Base-by-base conservation (phyloP, 805 yeast genomes). In the Yarrowia sp. region DNA sequence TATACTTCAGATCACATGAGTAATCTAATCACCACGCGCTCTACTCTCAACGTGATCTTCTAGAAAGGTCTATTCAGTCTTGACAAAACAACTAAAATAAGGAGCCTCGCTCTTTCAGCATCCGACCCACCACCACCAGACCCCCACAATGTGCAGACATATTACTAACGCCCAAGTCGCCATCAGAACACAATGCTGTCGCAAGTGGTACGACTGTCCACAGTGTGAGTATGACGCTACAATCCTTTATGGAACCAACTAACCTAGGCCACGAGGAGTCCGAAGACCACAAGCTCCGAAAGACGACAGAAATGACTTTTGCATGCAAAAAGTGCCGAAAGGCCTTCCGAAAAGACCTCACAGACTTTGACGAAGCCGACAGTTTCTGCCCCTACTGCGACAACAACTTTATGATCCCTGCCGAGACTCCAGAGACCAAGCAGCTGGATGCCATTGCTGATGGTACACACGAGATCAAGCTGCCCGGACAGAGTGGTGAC, bases 331-430 rank as follows among this genome's bases (percentile, higher is more conserved):
- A 72, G 64, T 74, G 77, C 68, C 65, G 66, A 36, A 72, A 72
- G 55, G 76, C 76, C 10, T 74, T 74, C 68, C 68, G 77, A 53
- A 73, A 73, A 67, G 75, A 74, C 45, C 65, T 74, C 57, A 67
- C 71, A 8, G 76, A 74, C 45, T 74, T 74, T 38, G 77, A 74
- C 64, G 77, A 74, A 39, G 48, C 74, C 2, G 77, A 74, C 65
- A 68, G 72, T n/a, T 74, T 66, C 66, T 74, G 77, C 53, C 77
- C 77, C 2, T 70, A 74, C 65, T 74, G 76, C 51, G 77, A 74
- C 57, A 73, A 71, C 61, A 72, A 71, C 66, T 73, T 70, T 61
- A 69, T 74, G 65, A 67, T 74, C n/a, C 74, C 73, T 14, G 68
- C 69, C 6, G 67, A 62, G 13, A 65, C 70, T 1, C 66, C 64